Base-by-base conservation (phyloP, 352 stramenopile species). In the Phytophthora colocasiae region DNA sequence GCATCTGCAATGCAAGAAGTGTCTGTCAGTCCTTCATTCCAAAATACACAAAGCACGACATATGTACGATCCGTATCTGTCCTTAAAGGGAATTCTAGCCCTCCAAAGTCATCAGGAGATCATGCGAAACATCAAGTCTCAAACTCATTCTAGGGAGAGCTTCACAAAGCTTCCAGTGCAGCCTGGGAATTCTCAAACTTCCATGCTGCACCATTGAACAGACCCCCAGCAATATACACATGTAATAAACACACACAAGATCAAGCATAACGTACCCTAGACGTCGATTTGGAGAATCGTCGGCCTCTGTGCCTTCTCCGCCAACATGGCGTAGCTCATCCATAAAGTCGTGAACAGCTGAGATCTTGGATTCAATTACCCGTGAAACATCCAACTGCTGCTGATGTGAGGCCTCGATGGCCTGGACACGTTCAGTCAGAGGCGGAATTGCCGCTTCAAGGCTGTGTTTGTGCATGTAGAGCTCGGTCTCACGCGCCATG, bases 61-160 rank as follows among this genome's bases (percentile, higher is more conserved):
- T 47, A 31, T 94, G 83, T 94, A 70, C 77, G 62, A 91, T 90
- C 85, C 85, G 87, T 95, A 95, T 93, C 87, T 95, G 87, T 95
- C 87, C 85, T 95, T 90, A 69, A 73, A 75, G 64, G 83, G 73
- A 90, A 90, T 95, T 91, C 87, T 95, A 92, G 64, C 66, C 83
- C 75, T 69, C 50, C 72, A 90, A 95, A 91, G 87, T 95, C 87
- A 95, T 93, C 87, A 95, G 83, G 58, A 93, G 81, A 92, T 81
- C 73, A 57, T 59, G 41, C 54, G 44, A 48, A 54, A 43, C 17
- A n/a, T 40, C 15, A 54, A 31, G 44, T 32, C 61, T 53, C 44
- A 47, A 55, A 56, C 15, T 79, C 58, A 22, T 51, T 79, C 40
- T 79, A 7, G 53, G 71, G 60, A 67, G 58, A 9, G 51, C 58